phyloP scores from a whole-genome alignment of 2,329 filamentous ascomycete species.

The Claviceps purpurea region DNA sequence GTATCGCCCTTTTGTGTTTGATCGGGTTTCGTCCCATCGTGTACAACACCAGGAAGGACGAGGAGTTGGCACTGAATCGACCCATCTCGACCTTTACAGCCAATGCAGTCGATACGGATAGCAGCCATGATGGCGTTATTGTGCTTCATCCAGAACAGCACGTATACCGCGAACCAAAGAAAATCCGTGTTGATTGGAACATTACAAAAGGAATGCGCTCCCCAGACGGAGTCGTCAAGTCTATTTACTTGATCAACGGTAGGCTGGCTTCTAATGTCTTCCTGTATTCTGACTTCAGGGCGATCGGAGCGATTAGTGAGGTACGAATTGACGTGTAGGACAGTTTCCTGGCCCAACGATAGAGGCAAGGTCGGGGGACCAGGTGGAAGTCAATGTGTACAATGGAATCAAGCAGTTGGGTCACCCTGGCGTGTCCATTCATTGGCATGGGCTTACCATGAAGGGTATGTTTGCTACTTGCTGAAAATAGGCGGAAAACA shows the following conservation, averaged over 20 bases:
- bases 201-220: constrained; percentile 23
- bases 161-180: constrained; percentile 20
- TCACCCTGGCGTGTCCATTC: constrained; percentile 35
- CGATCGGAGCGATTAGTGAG: background rate
- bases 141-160: constrained; percentile 32
- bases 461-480: constrained; percentile 23
- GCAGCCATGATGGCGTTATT: constrained; percentile 3
- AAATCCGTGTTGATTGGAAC: constrained; percentile 22
- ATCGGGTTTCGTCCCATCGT: background rate
- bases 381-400: constrained; percentile 25
- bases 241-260: constrained; percentile 36
- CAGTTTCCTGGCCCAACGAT: constrained; percentile 30
- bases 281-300: background rate
- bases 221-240: constrained; percentile 37
- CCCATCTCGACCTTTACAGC: background rate
- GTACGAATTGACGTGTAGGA: constrained; percentile 8
- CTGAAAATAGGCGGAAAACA: background rate
- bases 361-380: constrained; percentile 30
- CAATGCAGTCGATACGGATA: background rate
- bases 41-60: background rate
- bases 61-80: background rate
- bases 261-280: background rate
- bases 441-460: constrained; percentile 58
- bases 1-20: background rate
- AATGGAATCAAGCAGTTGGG: constrained; percentile 19